These are phyloP conservation scores for Nigrospora osmanthi DNA, from an alignment of 2,329 filamentous ascomycete genomes.

Conservation along the genomic window DNA sequence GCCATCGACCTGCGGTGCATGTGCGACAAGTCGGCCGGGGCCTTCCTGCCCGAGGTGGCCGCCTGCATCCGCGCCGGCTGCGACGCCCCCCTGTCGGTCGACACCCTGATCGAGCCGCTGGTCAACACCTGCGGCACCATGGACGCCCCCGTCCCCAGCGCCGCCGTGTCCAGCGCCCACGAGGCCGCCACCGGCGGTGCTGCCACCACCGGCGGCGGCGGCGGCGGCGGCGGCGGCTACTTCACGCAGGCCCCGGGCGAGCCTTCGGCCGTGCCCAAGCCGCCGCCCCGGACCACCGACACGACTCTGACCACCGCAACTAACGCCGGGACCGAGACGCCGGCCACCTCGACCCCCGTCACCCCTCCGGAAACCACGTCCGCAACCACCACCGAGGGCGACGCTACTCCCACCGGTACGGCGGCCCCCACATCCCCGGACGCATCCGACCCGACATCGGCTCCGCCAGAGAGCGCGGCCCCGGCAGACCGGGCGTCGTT, in stretches of 20 bases:
- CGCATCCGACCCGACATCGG: too few relatives aligned
- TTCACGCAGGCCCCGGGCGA: constrained; percentile 1
- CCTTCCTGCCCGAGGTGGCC: constrained; percentile 26
- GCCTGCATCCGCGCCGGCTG: constrained; percentile 31
- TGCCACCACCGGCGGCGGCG: constrained; percentile 6
- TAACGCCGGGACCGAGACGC: background rate
- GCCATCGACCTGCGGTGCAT: constrained; percentile 24
- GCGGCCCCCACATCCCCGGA: too few relatives aligned
- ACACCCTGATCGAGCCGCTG: constrained; percentile 23
- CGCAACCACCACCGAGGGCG: background rate
- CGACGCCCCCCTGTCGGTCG: constrained; percentile 20
- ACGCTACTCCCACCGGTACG: too few relatives aligned
- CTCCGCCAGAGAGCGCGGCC: too few relatives aligned
- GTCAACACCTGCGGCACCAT: constrained; percentile 22
- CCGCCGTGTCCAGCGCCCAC: constrained; percentile 23
- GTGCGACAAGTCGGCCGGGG: constrained; percentile 23
- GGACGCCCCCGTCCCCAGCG: constrained; percentile 18
- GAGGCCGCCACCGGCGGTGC: constrained; percentile 10
- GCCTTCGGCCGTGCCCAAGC: background rate
- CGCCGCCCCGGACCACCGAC: background rate
- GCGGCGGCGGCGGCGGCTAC: constrained; percentile 3
- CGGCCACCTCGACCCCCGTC: background rate
- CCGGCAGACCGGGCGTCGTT: too few relatives aligned
- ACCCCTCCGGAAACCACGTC: background rate
- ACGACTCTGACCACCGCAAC: background rate